Percentiles rank a stretch among this genome's conserved stretches.
These are phyloP conservation scores for Diaporthe batatas DNA, from an alignment of 2,329 filamentous ascomycete genomes.

Conservation along the genomic window DNA sequence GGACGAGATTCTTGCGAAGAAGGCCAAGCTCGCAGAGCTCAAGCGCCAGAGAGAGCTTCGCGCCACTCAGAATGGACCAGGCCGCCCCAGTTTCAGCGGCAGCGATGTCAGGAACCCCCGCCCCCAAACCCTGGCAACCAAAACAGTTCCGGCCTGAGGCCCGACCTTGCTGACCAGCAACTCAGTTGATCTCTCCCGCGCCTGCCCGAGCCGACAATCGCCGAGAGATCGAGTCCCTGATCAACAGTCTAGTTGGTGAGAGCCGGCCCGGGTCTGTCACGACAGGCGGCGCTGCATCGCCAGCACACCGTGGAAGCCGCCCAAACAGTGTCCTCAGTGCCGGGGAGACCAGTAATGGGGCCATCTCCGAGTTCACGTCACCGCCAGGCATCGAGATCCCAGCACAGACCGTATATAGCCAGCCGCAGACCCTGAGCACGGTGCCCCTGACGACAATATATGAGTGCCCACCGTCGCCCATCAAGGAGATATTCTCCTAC, in stretches of 20 bases:
- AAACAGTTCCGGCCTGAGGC: slow-evolving; percentile 33
- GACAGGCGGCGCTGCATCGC: slow-evolving; percentile 74
- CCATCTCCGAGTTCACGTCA: slow-evolving; percentile 68
- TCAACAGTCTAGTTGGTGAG: slow-evolving; percentile 85
- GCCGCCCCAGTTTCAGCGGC: slow-evolving; percentile 75
- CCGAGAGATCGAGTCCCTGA: slow-evolving; percentile 85
- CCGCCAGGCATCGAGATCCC: slow-evolving; percentile 57
- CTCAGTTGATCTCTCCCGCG: slow-evolving; percentile 76
- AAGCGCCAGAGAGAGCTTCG: slow-evolving; percentile 91
- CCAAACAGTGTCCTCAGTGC: slow-evolving; percentile 89
- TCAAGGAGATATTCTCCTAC: slow-evolving; percentile 92
- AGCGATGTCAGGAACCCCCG: slow-evolving; percentile 73
- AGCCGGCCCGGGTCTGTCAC: slow-evolving; percentile 78
- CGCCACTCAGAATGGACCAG: slow-evolving; percentile 79
- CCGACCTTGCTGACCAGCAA: slow-evolving; percentile 37
- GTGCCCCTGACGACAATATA: slow-evolving; percentile 81
- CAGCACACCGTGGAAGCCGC: slow-evolving; percentile 77
- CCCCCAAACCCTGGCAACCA: not conserved
- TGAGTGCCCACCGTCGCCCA: slow-evolving; percentile 81
- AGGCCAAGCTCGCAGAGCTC: slow-evolving; percentile 95
- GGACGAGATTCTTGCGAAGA: slow-evolving; percentile 97
- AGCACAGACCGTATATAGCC: slow-evolving; percentile 50
- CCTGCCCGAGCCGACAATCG: slow-evolving; percentile 77
- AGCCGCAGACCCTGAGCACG: slow-evolving; percentile 79
- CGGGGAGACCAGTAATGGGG: slow-evolving; percentile 83